Evolutionary conservation across 495 filamentous ascomycete species (phyloP).

Genomic region (Penicillium atrosanguineum): DNA sequence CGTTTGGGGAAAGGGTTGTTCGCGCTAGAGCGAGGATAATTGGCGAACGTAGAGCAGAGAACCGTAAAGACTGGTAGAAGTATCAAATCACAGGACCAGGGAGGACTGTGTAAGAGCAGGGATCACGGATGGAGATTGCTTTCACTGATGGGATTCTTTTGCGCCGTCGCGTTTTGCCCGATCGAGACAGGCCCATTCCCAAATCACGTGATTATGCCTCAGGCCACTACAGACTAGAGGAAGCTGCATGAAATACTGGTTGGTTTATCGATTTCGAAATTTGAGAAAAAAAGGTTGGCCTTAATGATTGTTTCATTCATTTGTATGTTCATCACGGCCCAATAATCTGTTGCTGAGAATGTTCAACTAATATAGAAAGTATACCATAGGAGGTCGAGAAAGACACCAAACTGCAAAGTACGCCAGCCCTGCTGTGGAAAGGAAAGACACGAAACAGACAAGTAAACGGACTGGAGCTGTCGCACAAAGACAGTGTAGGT

Average conservation of each 20-base stretch:
- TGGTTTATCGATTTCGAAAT: not conserved
- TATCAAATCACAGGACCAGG: not conserved
- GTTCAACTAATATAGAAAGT: slow-evolving; percentile 12
- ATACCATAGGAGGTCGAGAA: slow-evolving; percentile 7
- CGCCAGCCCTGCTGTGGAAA: slow-evolving; percentile 17
- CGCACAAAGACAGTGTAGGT: not conserved
- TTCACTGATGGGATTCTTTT: slow-evolving; percentile 23
- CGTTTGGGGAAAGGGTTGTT: slow-evolving; percentile 13
- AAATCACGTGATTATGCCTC: slow-evolving; percentile 24
- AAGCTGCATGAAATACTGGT: not conserved
- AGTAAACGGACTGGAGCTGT: not conserved
- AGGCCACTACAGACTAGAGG: not conserved
- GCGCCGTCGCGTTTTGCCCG: slow-evolving; percentile 40
- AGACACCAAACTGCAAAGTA: slow-evolving; percentile 16
- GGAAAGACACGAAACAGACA: slow-evolving; percentile 4
- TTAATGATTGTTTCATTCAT: not conserved
- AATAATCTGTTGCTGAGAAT: not conserved
- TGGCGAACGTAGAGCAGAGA: not conserved
- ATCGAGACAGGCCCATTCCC: slow-evolving; percentile 26
- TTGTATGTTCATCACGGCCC: slow-evolving; percentile 5
- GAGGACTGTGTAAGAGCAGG: not conserved
- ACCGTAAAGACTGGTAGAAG: not conserved
- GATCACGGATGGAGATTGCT: not conserved
- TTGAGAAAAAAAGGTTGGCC: not conserved
- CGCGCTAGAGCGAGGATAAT: not conserved